Evolutionary conservation across 2,329 filamentous ascomycete species (phyloP).

Genomic region (Microdochium bolleyi): DNA sequence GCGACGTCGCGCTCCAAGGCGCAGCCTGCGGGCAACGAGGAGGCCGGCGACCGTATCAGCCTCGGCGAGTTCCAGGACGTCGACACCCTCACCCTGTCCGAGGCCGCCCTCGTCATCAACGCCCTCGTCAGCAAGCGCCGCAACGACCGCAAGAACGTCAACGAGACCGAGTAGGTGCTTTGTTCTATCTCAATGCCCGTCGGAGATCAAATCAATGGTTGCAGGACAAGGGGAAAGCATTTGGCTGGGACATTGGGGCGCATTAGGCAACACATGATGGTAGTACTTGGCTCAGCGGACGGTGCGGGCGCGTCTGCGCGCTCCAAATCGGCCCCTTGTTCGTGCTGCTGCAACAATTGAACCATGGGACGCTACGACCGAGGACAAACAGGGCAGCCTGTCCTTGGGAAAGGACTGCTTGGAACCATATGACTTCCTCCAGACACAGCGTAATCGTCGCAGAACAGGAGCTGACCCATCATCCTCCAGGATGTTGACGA

Average conservation of each 20-base stretch:
- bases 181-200: background rate
- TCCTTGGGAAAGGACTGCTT: background rate
- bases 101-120: conserved; percentile 86
- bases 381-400: no score
- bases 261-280: no score
- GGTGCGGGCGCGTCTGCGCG: no score
- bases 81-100: conserved; percentile 84
- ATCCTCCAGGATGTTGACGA: conserved; percentile 59
- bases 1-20: conserved; percentile 61
- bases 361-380: no score
- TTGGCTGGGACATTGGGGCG: no score
- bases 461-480: conserved; percentile 3
- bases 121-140: conserved; percentile 76
- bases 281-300: no score
- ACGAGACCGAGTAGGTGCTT: conserved; percentile 68
- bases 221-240: no score
- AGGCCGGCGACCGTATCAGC: conserved; percentile 71
- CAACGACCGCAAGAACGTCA: conserved; percentile 72
- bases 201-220: background rate
- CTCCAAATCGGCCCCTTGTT: no score
- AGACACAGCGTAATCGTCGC: conserved; percentile 1
- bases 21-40: conserved; percentile 70
- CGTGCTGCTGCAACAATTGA: no score
- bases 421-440: background rate
- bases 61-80: conserved; percentile 92